A percentile compares a stretch with the other conserved stretches of the same genome.
phyloP scores from a whole-genome alignment of 148 eudicot species.

The Diospyros lotus region DNA sequence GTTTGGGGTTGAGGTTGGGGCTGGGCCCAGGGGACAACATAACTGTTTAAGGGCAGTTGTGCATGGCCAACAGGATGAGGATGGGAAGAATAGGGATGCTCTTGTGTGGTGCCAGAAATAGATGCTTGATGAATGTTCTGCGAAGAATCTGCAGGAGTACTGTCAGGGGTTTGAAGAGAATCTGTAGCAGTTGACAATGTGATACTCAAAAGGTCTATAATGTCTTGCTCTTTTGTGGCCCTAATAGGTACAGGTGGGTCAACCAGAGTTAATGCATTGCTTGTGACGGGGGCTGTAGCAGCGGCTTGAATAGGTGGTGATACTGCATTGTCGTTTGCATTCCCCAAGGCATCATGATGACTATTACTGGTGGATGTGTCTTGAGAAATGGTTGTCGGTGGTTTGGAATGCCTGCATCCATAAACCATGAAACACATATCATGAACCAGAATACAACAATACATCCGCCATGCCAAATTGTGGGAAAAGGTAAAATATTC shows the following conservation, averaged over 20 bases:
- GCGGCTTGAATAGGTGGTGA: conserved; percentile 15
- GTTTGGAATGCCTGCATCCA: conserved; percentile 67
- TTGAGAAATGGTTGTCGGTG: conserved; percentile 38
- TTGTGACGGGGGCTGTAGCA: conserved; percentile 8
- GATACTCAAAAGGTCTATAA: conserved; percentile 75
- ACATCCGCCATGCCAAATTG: neutral
- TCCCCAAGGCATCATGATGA: conserved; percentile 26
- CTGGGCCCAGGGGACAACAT: conserved; percentile 93
- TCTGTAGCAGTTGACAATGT: conserved; percentile 47
- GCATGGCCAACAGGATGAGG: conserved; percentile 19
- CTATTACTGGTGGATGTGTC: conserved; percentile 16
- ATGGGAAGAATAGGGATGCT: conserved; percentile 18
- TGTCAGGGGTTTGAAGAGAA: conserved; percentile 32
- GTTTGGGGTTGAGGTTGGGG: conserved; percentile 23
- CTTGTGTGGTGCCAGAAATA: conserved; percentile 13
- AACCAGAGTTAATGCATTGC: conserved; percentile 59
- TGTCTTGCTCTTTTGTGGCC: conserved; percentile 64
- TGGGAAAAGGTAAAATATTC: too few species aligned
- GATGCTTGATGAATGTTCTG: conserved; percentile 27
- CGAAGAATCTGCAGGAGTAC: conserved; percentile 28
- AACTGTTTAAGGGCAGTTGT: conserved; percentile 39
- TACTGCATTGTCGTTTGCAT: conserved; percentile 14
- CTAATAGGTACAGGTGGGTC: conserved; percentile 49
- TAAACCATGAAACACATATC: conserved; percentile 1
- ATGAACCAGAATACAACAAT: neutral